Percentiles rank a stretch among this genome's conserved stretches.
Evolutionary conservation across 257 asterid genomes (phyloP).

Genomic region (Pogostemon cablin): DNA sequence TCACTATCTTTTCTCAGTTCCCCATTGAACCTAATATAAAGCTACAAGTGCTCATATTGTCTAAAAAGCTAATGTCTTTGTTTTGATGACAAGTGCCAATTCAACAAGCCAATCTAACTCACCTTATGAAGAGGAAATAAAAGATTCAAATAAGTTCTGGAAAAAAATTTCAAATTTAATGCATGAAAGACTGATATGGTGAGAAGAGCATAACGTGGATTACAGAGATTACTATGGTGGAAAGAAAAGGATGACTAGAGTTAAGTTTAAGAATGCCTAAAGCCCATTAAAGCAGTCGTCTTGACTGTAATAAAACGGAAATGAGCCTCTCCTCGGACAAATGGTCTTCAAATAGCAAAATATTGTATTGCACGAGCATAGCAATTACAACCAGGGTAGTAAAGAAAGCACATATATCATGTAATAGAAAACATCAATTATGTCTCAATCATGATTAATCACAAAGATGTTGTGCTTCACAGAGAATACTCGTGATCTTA

Average conservation of each 20-base stretch:
- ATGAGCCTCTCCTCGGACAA: too few relatives aligned
- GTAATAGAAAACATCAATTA: too few relatives aligned
- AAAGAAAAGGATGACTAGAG: not conserved
- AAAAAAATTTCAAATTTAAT: not conserved
- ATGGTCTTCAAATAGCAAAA: too few relatives aligned
- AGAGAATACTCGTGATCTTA: constrained; percentile 5
- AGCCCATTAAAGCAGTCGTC: not conserved
- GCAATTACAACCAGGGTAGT: too few relatives aligned
- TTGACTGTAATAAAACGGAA: too few relatives aligned
- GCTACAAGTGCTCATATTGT: not conserved
- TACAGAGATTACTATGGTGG: not conserved
- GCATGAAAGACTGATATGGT: not conserved
- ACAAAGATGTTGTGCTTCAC: not conserved
- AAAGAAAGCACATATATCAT: too few relatives aligned
- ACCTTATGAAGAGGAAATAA: not conserved
- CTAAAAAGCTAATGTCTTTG: not conserved
- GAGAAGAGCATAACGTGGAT: not conserved
- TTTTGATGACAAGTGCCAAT: not conserved
- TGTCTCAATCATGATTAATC: too few relatives aligned
- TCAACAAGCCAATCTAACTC: not conserved
- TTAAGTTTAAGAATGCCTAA: not conserved
- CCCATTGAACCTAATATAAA: not conserved
- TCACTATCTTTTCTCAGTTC: not conserved
- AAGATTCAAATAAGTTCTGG: not conserved
- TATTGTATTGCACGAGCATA: too few relatives aligned